phyloP scores from a whole-genome alignment of 306 rosid genomes.

The Casuarina glauca region DNA sequence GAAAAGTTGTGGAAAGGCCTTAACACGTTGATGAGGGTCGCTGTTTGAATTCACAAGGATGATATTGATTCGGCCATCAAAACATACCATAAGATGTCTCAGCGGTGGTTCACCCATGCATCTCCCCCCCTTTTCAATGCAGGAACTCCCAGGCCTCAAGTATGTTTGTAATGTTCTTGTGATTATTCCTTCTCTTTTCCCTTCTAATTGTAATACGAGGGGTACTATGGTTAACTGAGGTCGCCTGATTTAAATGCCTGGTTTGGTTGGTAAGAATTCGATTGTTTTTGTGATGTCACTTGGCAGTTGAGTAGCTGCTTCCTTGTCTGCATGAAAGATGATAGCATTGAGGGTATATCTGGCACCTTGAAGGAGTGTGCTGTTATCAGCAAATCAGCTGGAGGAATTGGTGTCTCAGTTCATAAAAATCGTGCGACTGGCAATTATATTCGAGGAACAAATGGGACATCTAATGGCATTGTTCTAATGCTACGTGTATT shows the following conservation, averaged over 20 bases:
- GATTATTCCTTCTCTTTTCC: no score
- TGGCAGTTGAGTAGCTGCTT: constrained; percentile 98
- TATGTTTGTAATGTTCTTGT: constrained; percentile 15
- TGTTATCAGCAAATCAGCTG: constrained; percentile 97
- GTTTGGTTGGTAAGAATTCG: not conserved
- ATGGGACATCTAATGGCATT: constrained; percentile 94
- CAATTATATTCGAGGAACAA: constrained; percentile 93
- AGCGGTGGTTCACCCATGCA: constrained; percentile 97
- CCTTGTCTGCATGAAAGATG: constrained; percentile 89
- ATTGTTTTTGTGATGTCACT: not conserved
- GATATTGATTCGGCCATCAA: constrained; percentile 77
- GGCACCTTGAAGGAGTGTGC: constrained; percentile 97
- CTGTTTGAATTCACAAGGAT: constrained; percentile 96
- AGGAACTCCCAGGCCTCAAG: constrained; percentile 97
- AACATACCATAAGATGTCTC: constrained; percentile 93
- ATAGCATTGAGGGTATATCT: constrained; percentile 89
- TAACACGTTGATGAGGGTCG: constrained; percentile 97
- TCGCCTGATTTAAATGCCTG: constrained; percentile 11
- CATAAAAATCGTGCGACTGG: constrained; percentile 86
- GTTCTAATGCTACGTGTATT: constrained; percentile 90
- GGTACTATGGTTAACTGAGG: not conserved
- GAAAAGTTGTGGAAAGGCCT: constrained; percentile 88
- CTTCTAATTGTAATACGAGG: not conserved
- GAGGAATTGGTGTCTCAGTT: constrained; percentile 91
- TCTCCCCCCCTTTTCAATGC: constrained; percentile 97